Base-by-base conservation (phyloP, 2,329 filamentous ascomycete genomes). In the Fusarium nanum region DNA sequence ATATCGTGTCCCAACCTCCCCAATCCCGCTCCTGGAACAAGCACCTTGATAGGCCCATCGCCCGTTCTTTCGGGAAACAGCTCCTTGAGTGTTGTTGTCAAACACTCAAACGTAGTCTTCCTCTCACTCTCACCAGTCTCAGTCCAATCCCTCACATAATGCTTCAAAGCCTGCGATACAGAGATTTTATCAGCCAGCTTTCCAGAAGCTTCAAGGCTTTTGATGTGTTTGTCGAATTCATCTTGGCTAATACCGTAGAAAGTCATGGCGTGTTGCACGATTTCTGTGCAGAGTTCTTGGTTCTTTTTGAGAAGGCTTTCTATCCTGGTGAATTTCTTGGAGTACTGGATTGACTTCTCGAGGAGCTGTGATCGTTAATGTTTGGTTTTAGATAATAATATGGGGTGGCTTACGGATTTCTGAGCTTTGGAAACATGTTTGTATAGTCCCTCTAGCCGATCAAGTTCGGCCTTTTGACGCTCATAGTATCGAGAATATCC, bases 131-230 rank as follows among this genome's bases (percentile, higher is more conserved):
- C 61, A 1, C 86, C 87, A 16, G 84, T 81, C 0, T 76, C 77
- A 0, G 86, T 82, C 87, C 87, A 89, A 71, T 89, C 87, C 7
- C 87, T 80, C 5, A 88, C 85, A 60, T 84, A 85, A 68, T 89
- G 87, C 72, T 88, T 89, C 55, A 89, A 71, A 0, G 85, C 81
- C 68, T 89, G 87, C 0, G 82, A 81, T 1, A 87, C 81, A 34
- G 84, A 83, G 3, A 83, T 79, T 7, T 80, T 81, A 23, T 88
- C 86, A 2, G 82, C 80, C 0, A 73, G 68, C 22, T 76, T 78
- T 2, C 81, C 81, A 0, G 78, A 75, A 2, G 81, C 78, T 3
- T 81, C 78, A 1, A 80, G 76, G 6, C 77, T 75, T 7, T 80
- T 78, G 48, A 82, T 73, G 69, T 83, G 84, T 1, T 77, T 75